Evolutionary conservation across 78 protist species (phyloP).

Genomic region (Planoprotostelium fungivorum): DNA sequence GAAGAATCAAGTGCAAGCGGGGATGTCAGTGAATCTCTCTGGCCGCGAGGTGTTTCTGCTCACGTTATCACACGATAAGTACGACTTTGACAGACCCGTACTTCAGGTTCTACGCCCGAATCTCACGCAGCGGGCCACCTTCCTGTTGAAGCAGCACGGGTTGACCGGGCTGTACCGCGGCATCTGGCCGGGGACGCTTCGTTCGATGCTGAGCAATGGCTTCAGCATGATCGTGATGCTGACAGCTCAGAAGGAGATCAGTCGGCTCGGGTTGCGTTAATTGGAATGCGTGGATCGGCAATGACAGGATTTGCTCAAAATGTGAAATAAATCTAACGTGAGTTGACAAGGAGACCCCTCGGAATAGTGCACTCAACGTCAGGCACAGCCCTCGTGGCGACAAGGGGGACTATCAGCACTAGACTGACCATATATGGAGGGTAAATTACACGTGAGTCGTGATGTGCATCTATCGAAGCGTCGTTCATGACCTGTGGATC

Average conservation of each 20-base stretch:
- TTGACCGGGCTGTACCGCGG: neutral
- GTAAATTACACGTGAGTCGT: too few relatives aligned
- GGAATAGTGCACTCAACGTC: too few relatives aligned
- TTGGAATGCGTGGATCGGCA: neutral
- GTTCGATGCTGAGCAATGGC: neutral
- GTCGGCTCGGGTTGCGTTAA: neutral
- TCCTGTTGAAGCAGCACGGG: neutral
- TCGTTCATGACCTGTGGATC: too few relatives aligned
- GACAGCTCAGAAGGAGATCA: neutral
- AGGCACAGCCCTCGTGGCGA: too few relatives aligned
- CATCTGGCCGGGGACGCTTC: neutral
- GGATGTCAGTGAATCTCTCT: neutral
- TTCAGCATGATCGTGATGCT: neutral
- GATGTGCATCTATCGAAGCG: too few relatives aligned
- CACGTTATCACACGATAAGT: neutral
- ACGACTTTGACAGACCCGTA: neutral
- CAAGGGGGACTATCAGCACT: too few relatives aligned
- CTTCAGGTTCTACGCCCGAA: neutral
- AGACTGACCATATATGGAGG: too few relatives aligned
- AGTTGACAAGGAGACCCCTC: too few relatives aligned
- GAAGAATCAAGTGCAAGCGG: neutral
- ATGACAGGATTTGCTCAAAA: too few relatives aligned
- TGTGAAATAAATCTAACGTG: too few relatives aligned
- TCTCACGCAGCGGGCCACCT: neutral
- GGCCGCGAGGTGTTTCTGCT: neutral